Evolutionary conservation across 1,284 basidiomycete species (phyloP).

Genomic region (Trametes hirsuta): DNA sequence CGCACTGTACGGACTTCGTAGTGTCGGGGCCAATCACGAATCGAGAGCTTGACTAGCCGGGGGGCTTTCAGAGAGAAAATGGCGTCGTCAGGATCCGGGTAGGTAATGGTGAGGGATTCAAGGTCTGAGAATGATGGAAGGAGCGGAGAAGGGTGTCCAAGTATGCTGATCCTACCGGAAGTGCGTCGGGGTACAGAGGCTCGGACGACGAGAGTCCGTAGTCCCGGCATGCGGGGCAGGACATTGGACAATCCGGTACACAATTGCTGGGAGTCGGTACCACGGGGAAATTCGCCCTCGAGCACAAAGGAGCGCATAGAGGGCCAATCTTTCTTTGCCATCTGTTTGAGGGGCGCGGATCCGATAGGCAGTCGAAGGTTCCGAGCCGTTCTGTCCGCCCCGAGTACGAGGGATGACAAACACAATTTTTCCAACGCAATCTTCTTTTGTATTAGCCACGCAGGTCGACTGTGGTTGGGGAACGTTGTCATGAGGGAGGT

Average conservation of each 20-base stretch:
- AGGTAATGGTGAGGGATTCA: background rate
- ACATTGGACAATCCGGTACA: too few relatives aligned
- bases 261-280: too few relatives aligned
- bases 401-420: background rate
- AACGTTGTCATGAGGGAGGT: too few relatives aligned
- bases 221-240: too few relatives aligned
- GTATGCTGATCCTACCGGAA: too few relatives aligned
- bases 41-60: background rate
- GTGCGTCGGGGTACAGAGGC: too few relatives aligned
- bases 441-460: too few relatives aligned
- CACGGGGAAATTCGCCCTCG: background rate
- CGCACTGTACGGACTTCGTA: background rate
- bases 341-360: background rate
- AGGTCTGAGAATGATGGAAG: background rate
- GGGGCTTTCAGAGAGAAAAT: background rate
- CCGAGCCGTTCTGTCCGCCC: background rate
- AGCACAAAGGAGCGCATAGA: background rate
- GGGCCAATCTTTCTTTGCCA: background rate
- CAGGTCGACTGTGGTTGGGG: too few relatives aligned
- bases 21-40: constrained; percentile 12
- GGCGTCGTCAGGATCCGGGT: background rate
- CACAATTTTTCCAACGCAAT: background rate
- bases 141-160: too few relatives aligned
- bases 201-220: too few relatives aligned
- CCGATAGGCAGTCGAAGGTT: background rate